phyloP scores from a whole-genome alignment of 441 rosid species.

The Populus trichocarpa region DNA sequence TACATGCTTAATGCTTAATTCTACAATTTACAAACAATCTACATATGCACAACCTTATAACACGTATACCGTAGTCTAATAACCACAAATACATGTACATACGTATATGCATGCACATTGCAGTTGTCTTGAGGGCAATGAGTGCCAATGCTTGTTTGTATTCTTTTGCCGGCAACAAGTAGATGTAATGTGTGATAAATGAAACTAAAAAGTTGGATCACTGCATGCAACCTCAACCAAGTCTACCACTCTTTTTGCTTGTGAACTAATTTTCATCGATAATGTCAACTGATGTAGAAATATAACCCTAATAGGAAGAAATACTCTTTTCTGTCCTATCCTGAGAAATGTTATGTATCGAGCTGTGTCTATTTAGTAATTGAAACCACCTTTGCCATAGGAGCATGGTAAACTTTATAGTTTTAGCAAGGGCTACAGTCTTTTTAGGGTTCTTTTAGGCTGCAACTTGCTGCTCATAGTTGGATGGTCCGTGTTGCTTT shows the following conservation, averaged over 20 bases:
- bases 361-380: background rate
- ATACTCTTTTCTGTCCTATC: background rate
- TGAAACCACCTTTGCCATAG: background rate
- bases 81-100: background rate
- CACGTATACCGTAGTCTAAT: no score
- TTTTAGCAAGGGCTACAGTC: background rate
- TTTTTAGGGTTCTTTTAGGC: background rate
- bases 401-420: background rate
- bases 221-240: background rate
- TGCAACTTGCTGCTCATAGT: background rate
- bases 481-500: background rate
- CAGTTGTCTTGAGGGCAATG: background rate
- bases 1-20: no score
- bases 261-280: background rate
- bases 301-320: background rate
- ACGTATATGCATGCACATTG: background rate
- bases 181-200: background rate
- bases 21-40: no score
- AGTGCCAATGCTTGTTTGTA: background rate
- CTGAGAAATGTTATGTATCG: background rate
- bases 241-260: background rate
- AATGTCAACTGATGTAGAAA: background rate
- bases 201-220: background rate
- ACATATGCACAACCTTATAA: no score
- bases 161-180: background rate